phyloP scores from a whole-genome alignment of 2,329 filamentous ascomycete species.

The Epichloe amarillans region DNA sequence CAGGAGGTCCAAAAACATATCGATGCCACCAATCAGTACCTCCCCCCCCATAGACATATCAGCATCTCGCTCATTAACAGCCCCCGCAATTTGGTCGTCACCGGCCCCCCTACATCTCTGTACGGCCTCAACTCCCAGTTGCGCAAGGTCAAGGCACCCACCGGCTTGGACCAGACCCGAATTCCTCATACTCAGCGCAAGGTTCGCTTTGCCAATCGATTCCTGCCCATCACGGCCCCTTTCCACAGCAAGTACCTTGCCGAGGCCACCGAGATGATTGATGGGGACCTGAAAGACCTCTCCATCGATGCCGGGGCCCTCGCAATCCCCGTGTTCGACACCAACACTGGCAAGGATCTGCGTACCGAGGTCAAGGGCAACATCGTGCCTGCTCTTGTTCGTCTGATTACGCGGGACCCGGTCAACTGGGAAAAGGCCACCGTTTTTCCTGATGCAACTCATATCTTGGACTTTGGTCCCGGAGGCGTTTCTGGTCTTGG shows the following conservation, averaged over 20 bases:
- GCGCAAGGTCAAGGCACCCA: constrained; percentile 92
- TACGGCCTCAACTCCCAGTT: constrained; percentile 93
- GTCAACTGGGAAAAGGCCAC: constrained; percentile 97
- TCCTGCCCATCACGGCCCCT: constrained; percentile 91
- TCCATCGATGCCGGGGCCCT: constrained; percentile 60
- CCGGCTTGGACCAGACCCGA: constrained; percentile 89
- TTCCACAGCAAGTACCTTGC: constrained; percentile 94
- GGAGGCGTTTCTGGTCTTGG: constrained; percentile 94
- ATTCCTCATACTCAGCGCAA: constrained; percentile 94
- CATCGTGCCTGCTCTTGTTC: constrained; percentile 73
- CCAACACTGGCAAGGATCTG: constrained; percentile 76
- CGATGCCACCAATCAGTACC: constrained; percentile 90
- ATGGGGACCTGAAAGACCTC: constrained; percentile 76
- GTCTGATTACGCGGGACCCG: constrained; percentile 85
- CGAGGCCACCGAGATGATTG: constrained; percentile 68
- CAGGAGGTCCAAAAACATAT: constrained; percentile 92
- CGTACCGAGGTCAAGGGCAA: constrained; percentile 57
- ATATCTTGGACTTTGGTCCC: constrained; percentile 92
- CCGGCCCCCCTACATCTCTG: constrained; percentile 80
- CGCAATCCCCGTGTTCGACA: constrained; percentile 79
- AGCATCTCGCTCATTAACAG: constrained; percentile 94
- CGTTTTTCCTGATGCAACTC: constrained; percentile 77
- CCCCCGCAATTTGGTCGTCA: constrained; percentile 91
- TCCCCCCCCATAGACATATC: constrained; percentile 94
- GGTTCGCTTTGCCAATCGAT: constrained; percentile 90